Evolutionary conservation across 169 alveolate species (phyloP).

Genomic region (Cryptosporidium parvum): DNA sequence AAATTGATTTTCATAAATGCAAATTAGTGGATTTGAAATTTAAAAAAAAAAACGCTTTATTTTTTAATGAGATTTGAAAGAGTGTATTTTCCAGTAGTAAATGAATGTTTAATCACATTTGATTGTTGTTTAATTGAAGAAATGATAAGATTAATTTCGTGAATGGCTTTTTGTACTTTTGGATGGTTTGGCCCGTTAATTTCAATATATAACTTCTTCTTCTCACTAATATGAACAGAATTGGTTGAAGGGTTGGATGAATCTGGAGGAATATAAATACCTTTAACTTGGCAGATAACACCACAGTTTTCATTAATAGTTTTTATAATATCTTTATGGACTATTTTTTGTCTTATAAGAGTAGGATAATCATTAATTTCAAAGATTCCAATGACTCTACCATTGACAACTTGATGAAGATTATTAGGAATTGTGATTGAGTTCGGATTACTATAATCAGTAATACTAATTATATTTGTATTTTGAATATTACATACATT

Average conservation of each 20-base stretch:
- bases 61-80: constrained; percentile 44
- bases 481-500: neutral
- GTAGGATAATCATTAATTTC: constrained; percentile 93
- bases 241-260: constrained; percentile 21
- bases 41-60: neutral
- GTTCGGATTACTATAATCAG: constrained; percentile 1
- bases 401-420: constrained; percentile 71
- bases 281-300: constrained; percentile 69
- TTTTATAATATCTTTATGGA: constrained; percentile 82
- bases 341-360: constrained; percentile 87
- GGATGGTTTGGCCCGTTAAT: constrained; percentile 70
- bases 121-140: constrained; percentile 39
- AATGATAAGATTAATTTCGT: constrained; percentile 45
- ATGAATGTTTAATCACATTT: neutral
- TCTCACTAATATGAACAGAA: constrained; percentile 49
- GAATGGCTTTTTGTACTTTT: constrained; percentile 72
- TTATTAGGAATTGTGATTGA: constrained; percentile 21
- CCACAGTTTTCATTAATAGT: constrained; percentile 69
- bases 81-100: constrained; percentile 58
- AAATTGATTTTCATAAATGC: neutral
- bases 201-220: constrained; percentile 65
- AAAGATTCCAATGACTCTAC: constrained; percentile 88
- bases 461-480: constrained; percentile 29
- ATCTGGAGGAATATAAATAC: constrained; percentile 57
- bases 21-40: neutral